Percentiles rank a stretch among this genome's conserved stretches.
Conservation (phyloP, 495 filamentous ascomycete species). For the Penicillium tannophilum region DNA sequence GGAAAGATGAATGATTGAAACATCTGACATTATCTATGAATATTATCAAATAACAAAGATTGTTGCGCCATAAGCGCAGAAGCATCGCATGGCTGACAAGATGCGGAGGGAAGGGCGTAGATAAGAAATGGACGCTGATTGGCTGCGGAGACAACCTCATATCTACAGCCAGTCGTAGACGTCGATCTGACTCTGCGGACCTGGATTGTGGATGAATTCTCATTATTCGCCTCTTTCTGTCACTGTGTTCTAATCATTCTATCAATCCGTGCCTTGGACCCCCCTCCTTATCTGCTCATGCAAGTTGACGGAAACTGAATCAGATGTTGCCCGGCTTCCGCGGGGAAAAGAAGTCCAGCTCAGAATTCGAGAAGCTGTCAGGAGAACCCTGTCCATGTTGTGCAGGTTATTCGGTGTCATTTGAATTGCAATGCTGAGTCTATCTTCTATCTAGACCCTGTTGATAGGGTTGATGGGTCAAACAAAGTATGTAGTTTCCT, state of each 20-base stretch:
- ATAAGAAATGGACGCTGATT: conserved; percentile 30
- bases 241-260: conserved; percentile 23
- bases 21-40: too few species aligned
- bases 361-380: neutral
- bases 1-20: neutral
- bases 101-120: conserved; percentile 3
- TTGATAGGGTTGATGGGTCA: neutral
- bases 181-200: neutral
- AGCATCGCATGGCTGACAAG: neutral
- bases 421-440: neutral
- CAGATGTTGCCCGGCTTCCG: neutral
- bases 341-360: neutral
- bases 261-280: conserved; percentile 11
- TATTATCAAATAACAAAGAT: neutral
- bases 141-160: conserved; percentile 20
- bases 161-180: conserved; percentile 35
- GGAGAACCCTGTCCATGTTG: neutral
- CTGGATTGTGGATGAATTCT: conserved; percentile 15
- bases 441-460: neutral
- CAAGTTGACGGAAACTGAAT: conserved; percentile 3
- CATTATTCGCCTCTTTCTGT: conserved; percentile 35
- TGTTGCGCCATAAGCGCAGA: neutral
- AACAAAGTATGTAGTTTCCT: neutral
- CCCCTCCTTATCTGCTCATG: conserved; percentile 20
- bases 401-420: neutral